Evolutionary conservation across 2,329 filamentous ascomycete genomes (phyloP).

Genomic region (Ceratocystis papillata): DNA sequence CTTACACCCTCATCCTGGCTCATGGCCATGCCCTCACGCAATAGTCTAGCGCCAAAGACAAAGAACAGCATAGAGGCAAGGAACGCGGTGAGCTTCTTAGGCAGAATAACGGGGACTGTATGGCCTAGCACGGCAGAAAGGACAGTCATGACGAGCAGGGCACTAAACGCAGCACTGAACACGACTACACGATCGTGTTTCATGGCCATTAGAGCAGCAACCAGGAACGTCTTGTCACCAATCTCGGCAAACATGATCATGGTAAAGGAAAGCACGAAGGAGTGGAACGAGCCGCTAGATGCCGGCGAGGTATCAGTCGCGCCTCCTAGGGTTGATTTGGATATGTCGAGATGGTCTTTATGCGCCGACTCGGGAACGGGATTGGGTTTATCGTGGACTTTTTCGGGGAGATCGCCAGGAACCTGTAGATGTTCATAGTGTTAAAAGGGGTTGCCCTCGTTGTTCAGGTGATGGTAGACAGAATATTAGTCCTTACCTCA

Average conservation of each 20-base stretch:
- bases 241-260: slow-evolving; percentile 98
- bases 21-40: slow-evolving; percentile 83
- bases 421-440: slow-evolving; percentile 44
- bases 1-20: slow-evolving; percentile 77
- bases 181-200: slow-evolving; percentile 88
- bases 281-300: slow-evolving; percentile 54
- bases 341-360: slow-evolving; percentile 51
- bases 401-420: slow-evolving; percentile 68
- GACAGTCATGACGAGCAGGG: slow-evolving; percentile 86
- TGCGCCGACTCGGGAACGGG: slow-evolving; percentile 56
- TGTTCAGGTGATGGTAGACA: neutral
- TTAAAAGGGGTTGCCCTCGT: slow-evolving; percentile 6
- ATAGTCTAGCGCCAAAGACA: slow-evolving; percentile 72
- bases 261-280: slow-evolving; percentile 79
- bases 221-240: slow-evolving; percentile 96
- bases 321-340: slow-evolving; percentile 27
- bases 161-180: slow-evolving; percentile 87
- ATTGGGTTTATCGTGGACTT: slow-evolving; percentile 61
- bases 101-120: slow-evolving; percentile 77
- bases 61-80: slow-evolving; percentile 78
- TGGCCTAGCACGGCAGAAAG: slow-evolving; percentile 88
- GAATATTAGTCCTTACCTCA: slow-evolving; percentile 41
- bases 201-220: slow-evolving; percentile 98
- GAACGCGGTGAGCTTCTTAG: slow-evolving; percentile 82
- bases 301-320: slow-evolving; percentile 28